These are phyloP conservation scores for Phragmites australis DNA, from an alignment of 176 grass and related monocot species.

Conservation along the genomic window DNA sequence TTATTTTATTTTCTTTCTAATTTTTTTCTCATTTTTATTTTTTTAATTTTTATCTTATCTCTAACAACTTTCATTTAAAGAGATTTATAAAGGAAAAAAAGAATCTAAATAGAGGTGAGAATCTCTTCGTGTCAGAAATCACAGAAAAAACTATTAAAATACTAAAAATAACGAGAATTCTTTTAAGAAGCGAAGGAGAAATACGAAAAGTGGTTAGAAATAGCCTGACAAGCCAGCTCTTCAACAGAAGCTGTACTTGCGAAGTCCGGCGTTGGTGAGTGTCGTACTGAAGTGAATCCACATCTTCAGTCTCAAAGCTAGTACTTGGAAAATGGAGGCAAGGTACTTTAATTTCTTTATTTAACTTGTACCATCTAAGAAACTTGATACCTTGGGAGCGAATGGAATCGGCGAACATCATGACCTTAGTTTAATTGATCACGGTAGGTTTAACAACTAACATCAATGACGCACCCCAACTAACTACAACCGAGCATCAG, in stretches of 20 bases:
- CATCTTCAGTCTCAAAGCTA: neutral
- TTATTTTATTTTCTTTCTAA: too few relatives aligned
- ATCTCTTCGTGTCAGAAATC: too few relatives aligned
- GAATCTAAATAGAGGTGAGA: too few relatives aligned
- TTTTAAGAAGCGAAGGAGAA: too few relatives aligned
- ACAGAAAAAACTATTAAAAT: too few relatives aligned
- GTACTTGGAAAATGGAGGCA: neutral
- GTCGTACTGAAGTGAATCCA: neutral
- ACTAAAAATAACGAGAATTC: too few relatives aligned
- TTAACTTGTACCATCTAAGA: too few relatives aligned
- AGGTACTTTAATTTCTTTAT: neutral
- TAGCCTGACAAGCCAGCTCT: neutral
- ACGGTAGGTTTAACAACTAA: neutral
- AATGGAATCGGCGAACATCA: neutral
- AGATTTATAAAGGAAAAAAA: too few relatives aligned
- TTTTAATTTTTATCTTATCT: too few relatives aligned
- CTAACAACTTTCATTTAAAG: too few relatives aligned
- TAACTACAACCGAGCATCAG: neutral
- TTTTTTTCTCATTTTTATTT: too few relatives aligned
- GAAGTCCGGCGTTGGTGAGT: constrained; percentile 3
- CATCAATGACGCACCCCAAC: neutral
- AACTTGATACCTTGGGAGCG: neutral
- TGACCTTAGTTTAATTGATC: neutral
- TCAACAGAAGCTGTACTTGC: constrained; percentile 29
- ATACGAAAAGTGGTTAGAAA: too few relatives aligned